phyloP scores from a whole-genome alignment of 495 filamentous ascomycete species.

The Hypoxylon subgilvum region DNA sequence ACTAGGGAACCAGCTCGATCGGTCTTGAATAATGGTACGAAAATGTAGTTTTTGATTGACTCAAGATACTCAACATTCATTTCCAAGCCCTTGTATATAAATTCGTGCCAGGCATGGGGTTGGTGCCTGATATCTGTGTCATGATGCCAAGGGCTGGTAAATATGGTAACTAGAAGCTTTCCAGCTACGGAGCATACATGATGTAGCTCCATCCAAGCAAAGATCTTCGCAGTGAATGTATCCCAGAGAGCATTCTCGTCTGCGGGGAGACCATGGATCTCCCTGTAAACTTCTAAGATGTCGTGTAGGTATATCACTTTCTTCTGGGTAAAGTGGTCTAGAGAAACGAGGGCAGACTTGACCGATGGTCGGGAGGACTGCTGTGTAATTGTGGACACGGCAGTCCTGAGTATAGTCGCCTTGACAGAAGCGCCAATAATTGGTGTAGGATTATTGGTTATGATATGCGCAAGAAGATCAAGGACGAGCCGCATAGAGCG shows the following conservation, averaged over 20 bases:
- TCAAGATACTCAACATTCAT: constrained; percentile 63
- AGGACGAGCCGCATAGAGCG: constrained; percentile 78
- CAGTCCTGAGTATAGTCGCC: constrained; percentile 46
- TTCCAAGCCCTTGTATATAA: constrained; percentile 54
- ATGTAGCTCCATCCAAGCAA: constrained; percentile 66
- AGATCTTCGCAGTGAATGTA: constrained; percentile 53
- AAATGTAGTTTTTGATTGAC: constrained; percentile 72
- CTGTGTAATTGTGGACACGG: constrained; percentile 57
- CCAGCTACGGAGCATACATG: constrained; percentile 70
- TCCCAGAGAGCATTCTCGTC: constrained; percentile 44
- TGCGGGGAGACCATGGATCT: constrained; percentile 37
- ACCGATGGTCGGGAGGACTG: constrained; percentile 58
- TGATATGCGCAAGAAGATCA: constrained; percentile 59
- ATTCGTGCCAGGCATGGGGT: constrained; percentile 54
- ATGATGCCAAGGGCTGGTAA: constrained; percentile 49
- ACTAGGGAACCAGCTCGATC: constrained; percentile 58
- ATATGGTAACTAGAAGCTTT: constrained; percentile 65
- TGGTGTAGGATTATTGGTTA: constrained; percentile 55
- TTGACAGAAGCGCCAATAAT: constrained; percentile 45
- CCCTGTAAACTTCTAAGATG: constrained; percentile 44
- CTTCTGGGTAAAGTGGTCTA: constrained; percentile 66
- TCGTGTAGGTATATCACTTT: constrained; percentile 51
- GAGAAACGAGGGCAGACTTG: constrained; percentile 67
- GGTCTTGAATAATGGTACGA: constrained; percentile 71
- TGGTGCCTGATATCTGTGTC: constrained; percentile 42